phyloP scores from a whole-genome alignment of 164 flowering plant species.

The Nymphaea colorata region DNA sequence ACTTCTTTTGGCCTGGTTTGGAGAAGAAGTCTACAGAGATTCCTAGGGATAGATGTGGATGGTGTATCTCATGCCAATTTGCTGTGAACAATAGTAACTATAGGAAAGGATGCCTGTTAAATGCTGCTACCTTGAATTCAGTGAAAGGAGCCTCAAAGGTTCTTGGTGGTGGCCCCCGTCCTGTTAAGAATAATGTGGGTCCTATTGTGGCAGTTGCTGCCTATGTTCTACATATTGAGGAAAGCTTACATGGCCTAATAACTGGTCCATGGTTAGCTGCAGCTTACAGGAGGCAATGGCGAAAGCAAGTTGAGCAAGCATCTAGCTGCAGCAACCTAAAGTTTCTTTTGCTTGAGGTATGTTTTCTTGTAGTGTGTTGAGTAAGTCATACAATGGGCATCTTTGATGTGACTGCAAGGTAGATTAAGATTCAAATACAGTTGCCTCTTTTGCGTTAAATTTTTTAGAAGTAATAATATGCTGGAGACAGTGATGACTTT shows the following conservation, averaged over 20 bases:
- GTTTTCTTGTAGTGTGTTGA: constrained; percentile 6
- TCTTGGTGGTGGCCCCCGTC: constrained; percentile 31
- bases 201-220: constrained; percentile 49
- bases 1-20: constrained; percentile 83
- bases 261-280: constrained; percentile 50
- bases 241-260: constrained; percentile 55
- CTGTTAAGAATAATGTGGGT: constrained; percentile 47
- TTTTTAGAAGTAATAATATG: no score
- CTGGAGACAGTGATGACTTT: no score
- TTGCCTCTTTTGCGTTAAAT: no score
- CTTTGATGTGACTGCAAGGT: not conserved
- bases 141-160: constrained; percentile 47
- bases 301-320: constrained; percentile 46
- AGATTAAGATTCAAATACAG: not conserved
- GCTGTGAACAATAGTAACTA: constrained; percentile 16
- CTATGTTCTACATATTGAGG: constrained; percentile 66
- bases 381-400: not conserved
- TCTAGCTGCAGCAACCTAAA: constrained; percentile 40
- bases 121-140: constrained; percentile 61
- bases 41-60: constrained; percentile 94
- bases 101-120: constrained; percentile 79
- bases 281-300: constrained; percentile 59
- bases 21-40: constrained; percentile 75
- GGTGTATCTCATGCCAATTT: constrained; percentile 84
- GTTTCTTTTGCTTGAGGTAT: constrained; percentile 66